A percentile compares a stretch with the other conserved stretches of the same genome.
Conservation (phyloP, 352 stramenopile genomes). For the Ophiocytium majus region DNA sequence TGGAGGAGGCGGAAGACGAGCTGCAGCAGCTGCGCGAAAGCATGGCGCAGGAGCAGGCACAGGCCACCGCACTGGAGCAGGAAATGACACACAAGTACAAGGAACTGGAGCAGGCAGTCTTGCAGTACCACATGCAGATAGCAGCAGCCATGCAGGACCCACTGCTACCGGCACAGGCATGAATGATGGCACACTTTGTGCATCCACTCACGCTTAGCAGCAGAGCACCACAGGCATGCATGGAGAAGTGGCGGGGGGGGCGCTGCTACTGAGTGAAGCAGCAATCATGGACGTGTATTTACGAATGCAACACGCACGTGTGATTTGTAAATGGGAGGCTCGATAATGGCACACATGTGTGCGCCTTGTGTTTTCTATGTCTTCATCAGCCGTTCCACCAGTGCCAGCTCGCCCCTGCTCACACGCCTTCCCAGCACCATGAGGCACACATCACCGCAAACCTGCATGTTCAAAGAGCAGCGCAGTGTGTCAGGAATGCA, state of each 20-base stretch:
- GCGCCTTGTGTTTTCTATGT: slow-evolving; percentile 31
- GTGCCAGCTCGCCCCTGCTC: slow-evolving; percentile 45
- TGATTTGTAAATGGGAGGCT: too few species aligned
- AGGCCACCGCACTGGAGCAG: background rate
- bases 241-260: too few species aligned
- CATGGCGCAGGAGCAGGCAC: background rate
- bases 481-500: background rate
- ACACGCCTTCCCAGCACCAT: slow-evolving; percentile 43
- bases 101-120: background rate
- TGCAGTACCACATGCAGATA: background rate
- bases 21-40: background rate
- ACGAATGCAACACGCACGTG: too few species aligned
- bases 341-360: too few species aligned
- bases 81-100: background rate
- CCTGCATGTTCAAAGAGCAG: slow-evolving; percentile 24
- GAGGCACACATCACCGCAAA: slow-evolving; percentile 27
- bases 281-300: too few species aligned
- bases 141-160: background rate
- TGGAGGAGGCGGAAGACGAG: background rate
- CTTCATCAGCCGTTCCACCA: slow-evolving; percentile 54
- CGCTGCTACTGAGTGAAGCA: too few species aligned
- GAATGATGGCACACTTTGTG: too few species aligned
- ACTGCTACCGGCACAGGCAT: background rate
- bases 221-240: too few species aligned
- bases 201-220: too few species aligned